Evolutionary conservation across 2,329 filamentous ascomycete genomes (phyloP).

Genomic region (Aspergillus neotritici): DNA sequence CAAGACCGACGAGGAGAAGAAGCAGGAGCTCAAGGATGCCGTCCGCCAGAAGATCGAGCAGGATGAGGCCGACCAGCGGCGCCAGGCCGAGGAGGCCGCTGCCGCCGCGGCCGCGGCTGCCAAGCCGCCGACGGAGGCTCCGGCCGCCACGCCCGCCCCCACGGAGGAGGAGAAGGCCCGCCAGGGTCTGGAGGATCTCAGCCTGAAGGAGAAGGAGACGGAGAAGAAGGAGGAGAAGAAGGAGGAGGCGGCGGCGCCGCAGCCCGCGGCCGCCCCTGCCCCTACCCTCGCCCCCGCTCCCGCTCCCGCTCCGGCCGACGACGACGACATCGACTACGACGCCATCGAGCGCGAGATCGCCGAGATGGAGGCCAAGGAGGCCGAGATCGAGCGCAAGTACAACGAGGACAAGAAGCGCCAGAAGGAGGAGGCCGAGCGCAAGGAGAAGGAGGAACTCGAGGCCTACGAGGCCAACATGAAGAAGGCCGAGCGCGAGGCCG

Average conservation of each 20-base stretch:
- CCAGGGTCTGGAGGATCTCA: constrained; percentile 20
- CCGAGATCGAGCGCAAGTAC: constrained; percentile 42
- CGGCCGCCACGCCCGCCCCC: too few relatives aligned
- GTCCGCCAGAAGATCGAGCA: constrained; percentile 51
- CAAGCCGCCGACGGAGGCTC: too few relatives aligned
- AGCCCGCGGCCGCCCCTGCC: too few relatives aligned
- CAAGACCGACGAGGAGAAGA: constrained; percentile 76
- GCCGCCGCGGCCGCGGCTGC: constrained; percentile 17
- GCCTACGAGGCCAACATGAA: constrained; percentile 45
- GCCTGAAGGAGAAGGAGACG: constrained; percentile 37
- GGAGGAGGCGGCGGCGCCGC: too few relatives aligned
- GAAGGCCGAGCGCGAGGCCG: constrained; percentile 44
- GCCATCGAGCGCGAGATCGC: constrained; percentile 45
- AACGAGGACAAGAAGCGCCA: constrained; percentile 74
- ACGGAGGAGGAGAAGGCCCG: constrained; percentile 17
- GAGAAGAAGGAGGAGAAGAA: constrained; percentile 35
- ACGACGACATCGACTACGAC: constrained; percentile 43
- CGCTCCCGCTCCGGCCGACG: constrained; percentile 26
- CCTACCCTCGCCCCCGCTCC: constrained; percentile 29
- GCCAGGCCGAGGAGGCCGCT: constrained; percentile 46
- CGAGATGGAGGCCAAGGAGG: constrained; percentile 44
- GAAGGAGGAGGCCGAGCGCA: constrained; percentile 49
- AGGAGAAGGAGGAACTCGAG: constrained; percentile 42
- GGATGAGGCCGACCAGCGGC: constrained; percentile 49
- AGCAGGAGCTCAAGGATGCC: constrained; percentile 63